Percentiles rank a stretch among this genome's conserved stretches.
Evolutionary conservation across 495 filamentous ascomycete genomes (phyloP).

Genomic region (Glutinoglossum americanum): DNA sequence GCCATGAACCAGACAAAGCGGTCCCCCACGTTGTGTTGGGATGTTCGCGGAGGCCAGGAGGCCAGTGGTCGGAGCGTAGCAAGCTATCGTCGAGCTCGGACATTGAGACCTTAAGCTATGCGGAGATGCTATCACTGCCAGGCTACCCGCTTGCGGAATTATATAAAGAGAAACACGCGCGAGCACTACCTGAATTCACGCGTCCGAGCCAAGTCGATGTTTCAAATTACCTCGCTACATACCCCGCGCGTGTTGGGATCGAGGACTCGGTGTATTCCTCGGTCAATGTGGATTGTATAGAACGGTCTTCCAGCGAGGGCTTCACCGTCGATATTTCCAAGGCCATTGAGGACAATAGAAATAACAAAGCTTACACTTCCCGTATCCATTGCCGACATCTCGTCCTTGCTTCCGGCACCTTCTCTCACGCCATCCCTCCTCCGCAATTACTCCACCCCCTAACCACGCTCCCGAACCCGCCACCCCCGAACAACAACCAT

Average conservation of each 20-base stretch:
- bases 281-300: neutral
- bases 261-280: conserved; percentile 26
- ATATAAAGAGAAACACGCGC: conserved; percentile 20
- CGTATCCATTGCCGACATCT: conserved; percentile 35
- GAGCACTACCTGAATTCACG: conserved; percentile 28
- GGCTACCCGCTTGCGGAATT: conserved; percentile 39
- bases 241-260: conserved; percentile 33
- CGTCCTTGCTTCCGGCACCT: conserved; percentile 42
- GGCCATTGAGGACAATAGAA: neutral
- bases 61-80: conserved; percentile 33
- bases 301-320: conserved; percentile 7
- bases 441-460: conserved; percentile 26
- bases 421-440: conserved; percentile 32
- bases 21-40: conserved; percentile 38
- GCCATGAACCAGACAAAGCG: conserved; percentile 25
- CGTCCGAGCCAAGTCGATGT: conserved; percentile 37
- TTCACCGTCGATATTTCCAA: conserved; percentile 7
- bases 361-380: conserved; percentile 20
- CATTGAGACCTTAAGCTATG: conserved; percentile 29
- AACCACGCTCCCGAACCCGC: conserved; percentile 6
- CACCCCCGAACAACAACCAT: conserved; percentile 5
- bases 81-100: conserved; percentile 25
- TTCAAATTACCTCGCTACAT: conserved; percentile 33
- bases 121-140: conserved; percentile 41
- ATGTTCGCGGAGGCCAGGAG: conserved; percentile 29